Evolutionary conservation across 2,329 filamentous ascomycete species (phyloP).

Genomic region (Pseudogymnoascus sp.): DNA sequence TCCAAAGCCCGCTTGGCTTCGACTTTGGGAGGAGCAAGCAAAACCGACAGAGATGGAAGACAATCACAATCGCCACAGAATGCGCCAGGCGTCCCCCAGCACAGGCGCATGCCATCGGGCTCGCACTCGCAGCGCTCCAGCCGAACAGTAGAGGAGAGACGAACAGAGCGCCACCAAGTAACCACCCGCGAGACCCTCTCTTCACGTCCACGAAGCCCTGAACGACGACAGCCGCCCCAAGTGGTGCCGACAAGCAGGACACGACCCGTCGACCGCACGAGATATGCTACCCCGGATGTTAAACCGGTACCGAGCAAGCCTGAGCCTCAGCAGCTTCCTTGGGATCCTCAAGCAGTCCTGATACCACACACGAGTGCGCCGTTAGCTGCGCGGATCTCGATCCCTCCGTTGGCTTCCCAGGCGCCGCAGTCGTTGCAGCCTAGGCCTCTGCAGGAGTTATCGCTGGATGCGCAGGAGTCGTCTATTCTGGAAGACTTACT

Average conservation of each 20-base stretch:
- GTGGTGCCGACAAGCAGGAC: conserved; percentile 18
- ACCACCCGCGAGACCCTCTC: conserved; percentile 57
- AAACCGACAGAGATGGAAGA: conserved; percentile 23
- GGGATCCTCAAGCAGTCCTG: conserved; percentile 74
- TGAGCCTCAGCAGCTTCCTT: conserved; percentile 48
- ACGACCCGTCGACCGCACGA: conserved; percentile 20
- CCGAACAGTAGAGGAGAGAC: conserved; percentile 38
- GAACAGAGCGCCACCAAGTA: conserved; percentile 50
- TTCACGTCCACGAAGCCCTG: conserved; percentile 51
- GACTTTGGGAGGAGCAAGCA: conserved; percentile 21
- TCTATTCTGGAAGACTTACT: conserved; percentile 83
- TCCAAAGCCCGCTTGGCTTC: conserved; percentile 24
- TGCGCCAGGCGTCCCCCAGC: conserved; percentile 29
- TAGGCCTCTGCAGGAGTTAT: conserved; percentile 59
- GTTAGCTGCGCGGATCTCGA: conserved; percentile 42
- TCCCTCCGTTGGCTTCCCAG: conserved; percentile 66
- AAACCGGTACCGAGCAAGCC: conserved; percentile 32
- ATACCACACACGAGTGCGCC: conserved; percentile 55
- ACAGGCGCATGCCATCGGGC: conserved; percentile 52
- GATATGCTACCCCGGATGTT: conserved; percentile 22
- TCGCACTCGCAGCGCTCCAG: conserved; percentile 39
- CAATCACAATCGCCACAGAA: conserved; percentile 24
- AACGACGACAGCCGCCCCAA: conserved; percentile 28
- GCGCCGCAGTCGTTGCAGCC: conserved; percentile 65
- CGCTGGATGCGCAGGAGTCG: conserved; percentile 74